These are phyloP conservation scores for Cryphonectria radicalis DNA, from an alignment of 2,329 filamentous ascomycete genomes.

Conservation along the genomic window DNA sequence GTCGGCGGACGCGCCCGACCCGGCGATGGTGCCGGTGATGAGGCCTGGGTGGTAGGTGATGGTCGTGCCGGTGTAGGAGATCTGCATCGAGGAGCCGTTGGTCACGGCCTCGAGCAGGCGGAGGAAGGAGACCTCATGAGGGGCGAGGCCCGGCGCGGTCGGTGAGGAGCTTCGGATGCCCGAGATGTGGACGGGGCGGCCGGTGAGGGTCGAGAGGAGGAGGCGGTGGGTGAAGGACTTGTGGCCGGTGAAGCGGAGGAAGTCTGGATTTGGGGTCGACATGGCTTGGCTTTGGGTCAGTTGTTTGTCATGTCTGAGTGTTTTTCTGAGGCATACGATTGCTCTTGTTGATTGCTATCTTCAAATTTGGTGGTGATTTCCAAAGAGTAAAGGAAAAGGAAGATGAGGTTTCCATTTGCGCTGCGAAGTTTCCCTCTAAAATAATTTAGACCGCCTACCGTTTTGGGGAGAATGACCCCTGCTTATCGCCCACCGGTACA, in stretches of 20 bases:
- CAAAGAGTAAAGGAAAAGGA: not conserved
- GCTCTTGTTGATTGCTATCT: not conserved
- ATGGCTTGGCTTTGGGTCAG: conserved; percentile 37
- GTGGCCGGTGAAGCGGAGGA: conserved; percentile 81
- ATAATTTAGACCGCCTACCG: conserved; percentile 38
- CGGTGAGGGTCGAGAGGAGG: conserved; percentile 87
- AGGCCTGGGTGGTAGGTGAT: conserved; percentile 90
- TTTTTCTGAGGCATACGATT: not conserved
- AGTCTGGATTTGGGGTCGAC: conserved; percentile 54
- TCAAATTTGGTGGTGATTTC: not conserved
- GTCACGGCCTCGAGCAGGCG: conserved; percentile 93
- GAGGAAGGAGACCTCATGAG: conserved; percentile 93
- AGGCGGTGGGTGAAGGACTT: conserved; percentile 82
- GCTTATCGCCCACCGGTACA: conserved; percentile 17
- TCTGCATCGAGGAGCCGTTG: conserved; percentile 93
- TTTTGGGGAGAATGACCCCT: conserved; percentile 19
- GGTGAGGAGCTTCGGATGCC: conserved; percentile 88
- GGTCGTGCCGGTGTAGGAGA: conserved; percentile 93
- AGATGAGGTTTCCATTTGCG: not conserved
- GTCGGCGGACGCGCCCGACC: conserved; percentile 69
- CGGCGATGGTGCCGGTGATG: conserved; percentile 82
- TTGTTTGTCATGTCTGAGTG: conserved; percentile 24
- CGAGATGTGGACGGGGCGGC: conserved; percentile 86
- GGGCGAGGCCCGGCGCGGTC: conserved; percentile 84
- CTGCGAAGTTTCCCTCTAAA: conserved; percentile 22